A percentile compares a stretch with the other conserved stretches of the same genome.
These are phyloP conservation scores for Panicum hallii DNA, from an alignment of 202 grass and related monocot genomes.

Conservation along the genomic window DNA sequence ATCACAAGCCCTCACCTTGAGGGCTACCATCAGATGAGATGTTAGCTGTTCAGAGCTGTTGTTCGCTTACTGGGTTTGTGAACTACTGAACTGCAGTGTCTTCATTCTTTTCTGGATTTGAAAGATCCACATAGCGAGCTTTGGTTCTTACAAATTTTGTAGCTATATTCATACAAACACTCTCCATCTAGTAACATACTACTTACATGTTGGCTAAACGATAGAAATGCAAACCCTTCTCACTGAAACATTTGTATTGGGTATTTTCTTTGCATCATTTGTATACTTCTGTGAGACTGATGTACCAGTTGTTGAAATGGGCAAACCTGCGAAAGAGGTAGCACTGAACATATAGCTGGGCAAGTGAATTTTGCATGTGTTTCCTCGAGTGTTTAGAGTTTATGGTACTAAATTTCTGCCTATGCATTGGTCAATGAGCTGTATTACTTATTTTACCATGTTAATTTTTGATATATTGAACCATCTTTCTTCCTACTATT, in stretches of 20 bases:
- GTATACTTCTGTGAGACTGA: background rate
- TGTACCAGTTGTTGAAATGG: constrained; percentile 14
- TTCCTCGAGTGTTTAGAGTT: background rate
- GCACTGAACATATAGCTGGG: background rate
- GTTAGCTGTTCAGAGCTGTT: constrained; percentile 29
- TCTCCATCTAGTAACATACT: constrained; percentile 21
- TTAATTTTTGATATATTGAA: background rate
- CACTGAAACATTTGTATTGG: constrained; percentile 30
- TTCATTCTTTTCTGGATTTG: constrained; percentile 45
- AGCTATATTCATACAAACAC: constrained; percentile 30
- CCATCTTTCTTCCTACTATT: background rate
- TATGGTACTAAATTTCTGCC: background rate
- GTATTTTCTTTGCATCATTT: constrained; percentile 26
- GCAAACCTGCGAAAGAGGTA: background rate
- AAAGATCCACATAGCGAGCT: constrained; percentile 37
- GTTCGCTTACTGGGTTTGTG: constrained; percentile 25
- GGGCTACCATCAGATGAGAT: constrained; percentile 40
- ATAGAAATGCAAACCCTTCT: constrained; percentile 29
- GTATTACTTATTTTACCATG: background rate
- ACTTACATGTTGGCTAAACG: constrained; percentile 1
- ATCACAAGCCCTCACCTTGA: constrained; percentile 47
- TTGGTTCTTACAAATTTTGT: constrained; percentile 54
- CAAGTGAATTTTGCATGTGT: constrained; percentile 21
- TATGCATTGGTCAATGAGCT: background rate
- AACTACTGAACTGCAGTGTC: constrained; percentile 34